Evolutionary conservation across 441 rosid species (phyloP).

Genomic region (Croton laevigatus): DNA sequence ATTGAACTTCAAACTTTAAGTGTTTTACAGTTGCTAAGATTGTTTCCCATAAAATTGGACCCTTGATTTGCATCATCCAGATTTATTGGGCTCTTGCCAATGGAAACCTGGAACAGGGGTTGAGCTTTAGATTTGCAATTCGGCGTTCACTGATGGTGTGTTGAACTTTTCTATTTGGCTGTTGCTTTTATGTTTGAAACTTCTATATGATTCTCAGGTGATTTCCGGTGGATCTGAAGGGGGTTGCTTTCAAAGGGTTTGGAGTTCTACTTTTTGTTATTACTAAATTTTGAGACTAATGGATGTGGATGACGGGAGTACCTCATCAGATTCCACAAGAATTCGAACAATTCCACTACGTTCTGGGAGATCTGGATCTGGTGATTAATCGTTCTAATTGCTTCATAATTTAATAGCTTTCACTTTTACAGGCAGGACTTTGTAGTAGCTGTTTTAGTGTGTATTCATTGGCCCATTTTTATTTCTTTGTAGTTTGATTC

Average conservation of each 20-base stretch:
- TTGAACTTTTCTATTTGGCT: not conserved
- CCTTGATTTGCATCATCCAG: not conserved
- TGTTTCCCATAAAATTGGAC: not conserved
- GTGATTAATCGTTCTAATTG: constrained; percentile 22
- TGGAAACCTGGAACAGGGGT: not conserved
- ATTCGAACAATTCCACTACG: constrained; percentile 31
- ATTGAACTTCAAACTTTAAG: not conserved
- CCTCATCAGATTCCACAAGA: constrained; percentile 26
- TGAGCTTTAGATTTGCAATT: not conserved
- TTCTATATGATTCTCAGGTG: not conserved
- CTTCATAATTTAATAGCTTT: constrained; percentile 7
- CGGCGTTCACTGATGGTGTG: not conserved
- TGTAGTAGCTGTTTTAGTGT: not conserved
- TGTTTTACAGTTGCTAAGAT: not conserved
- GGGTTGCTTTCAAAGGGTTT: not conserved
- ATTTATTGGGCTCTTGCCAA: not conserved
- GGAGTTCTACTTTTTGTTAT: not conserved
- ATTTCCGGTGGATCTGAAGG: not conserved
- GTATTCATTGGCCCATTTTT: not conserved
- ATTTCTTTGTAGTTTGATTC: not conserved
- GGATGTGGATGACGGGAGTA: constrained; percentile 43
- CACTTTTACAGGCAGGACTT: not conserved
- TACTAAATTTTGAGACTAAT: constrained; percentile 27
- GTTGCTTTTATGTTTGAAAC: not conserved
- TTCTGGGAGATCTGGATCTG: constrained; percentile 33